Evolutionary conservation across 768 basidiomycete species (phyloP), one percentile per base, ranked within the genome.

Genomic region (Leccinum subtestaceum): DNA sequence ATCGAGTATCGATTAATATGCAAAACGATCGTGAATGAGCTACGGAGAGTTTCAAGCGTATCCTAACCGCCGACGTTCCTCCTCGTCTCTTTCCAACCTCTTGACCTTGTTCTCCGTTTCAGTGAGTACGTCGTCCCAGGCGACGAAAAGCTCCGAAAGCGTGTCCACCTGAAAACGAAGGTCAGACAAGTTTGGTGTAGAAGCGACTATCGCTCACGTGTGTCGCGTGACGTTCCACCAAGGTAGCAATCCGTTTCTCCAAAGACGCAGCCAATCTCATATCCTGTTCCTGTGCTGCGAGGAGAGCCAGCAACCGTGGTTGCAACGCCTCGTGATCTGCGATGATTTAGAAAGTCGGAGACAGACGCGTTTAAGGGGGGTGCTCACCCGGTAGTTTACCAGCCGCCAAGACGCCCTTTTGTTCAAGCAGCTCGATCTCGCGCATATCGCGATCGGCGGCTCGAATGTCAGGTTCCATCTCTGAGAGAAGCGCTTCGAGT

Each of bases 401-500:
- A 0, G 90, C 87, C 6, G 82, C 82, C 4, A 84, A 79, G 9
- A 90, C 85, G 34, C 89, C 89, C 62, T 84, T 88, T 66, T 81
- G 80, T 64, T 89, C 86, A 49, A 93, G 72, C 13, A 77, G 71
- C 58, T 86, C 85, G 32, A 94, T 89, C 67, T 93, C 91, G 38
- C 81, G 82, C 80, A 93, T 83, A 64, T 92, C 90, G 8, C 88
- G 82, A 64, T 93, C 92, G 10, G 90, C 91, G 32, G 85, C 82
- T 31, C 91, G 89, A 53, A 93, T 84, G 53, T 94, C 92, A 4
- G 85, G 82, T 63, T 93, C 92, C 85, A 93, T 89, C 66, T 94
- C 91, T 0, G 80, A 72, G 10, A 93, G 72, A 56, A 89, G 78
- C 0, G 86, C 85, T 43, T 89, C 87, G 8, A 93, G 75, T 64